Evolutionary conservation across 768 basidiomycete genomes (phyloP), one percentile per base, ranked within the genome.

Genomic region (Hygrophorus russula): DNA sequence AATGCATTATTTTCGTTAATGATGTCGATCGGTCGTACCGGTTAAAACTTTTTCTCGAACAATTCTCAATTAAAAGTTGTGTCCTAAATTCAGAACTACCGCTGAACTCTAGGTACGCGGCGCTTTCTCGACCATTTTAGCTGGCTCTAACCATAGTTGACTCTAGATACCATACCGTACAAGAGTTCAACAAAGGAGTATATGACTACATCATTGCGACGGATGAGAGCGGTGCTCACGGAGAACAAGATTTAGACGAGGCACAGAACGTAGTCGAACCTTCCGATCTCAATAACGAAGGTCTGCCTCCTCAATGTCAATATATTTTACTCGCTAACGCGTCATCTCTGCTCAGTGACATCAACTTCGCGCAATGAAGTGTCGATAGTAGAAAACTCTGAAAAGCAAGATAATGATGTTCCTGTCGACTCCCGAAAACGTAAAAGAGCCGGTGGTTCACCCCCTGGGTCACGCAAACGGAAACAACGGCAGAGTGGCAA

Each of bases 171-270:
- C 96, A 99, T 55, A 83, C 84, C 1, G 96, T 99, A 1, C 93
- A 99, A 53, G 96, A 97, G 61, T 99, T 99, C 57, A 99, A 99
- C 62, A 87, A 89, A 53, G 96, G 96, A 2, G 89, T 96, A 6
- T 98, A 97, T 53, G 92, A 99, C 58, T 97, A 98, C 59, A 91
- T 98, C 49, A 96, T 99, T 43, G 96, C 96, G 0, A 94, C 93
- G 8, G 94, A 98, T 56, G 96, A 98, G 62, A 79, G 78, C 45
- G 76, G 78, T 0, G 66, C 69, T 3, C 67, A 65, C 3, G 74
- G 74, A 44, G 60, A 63, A 18, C 51, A 49, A 7, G 77, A 80
- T 44, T 59, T 59, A n/a, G 70, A 68, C 8, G 61, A 62, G 9
- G 76, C 76, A 42, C 68, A 56, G n/a, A 62, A 56, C 3, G 59